Base-by-base conservation (phyloP, 148 eudicot genomes). In the Pharnaceum exiguum region DNA sequence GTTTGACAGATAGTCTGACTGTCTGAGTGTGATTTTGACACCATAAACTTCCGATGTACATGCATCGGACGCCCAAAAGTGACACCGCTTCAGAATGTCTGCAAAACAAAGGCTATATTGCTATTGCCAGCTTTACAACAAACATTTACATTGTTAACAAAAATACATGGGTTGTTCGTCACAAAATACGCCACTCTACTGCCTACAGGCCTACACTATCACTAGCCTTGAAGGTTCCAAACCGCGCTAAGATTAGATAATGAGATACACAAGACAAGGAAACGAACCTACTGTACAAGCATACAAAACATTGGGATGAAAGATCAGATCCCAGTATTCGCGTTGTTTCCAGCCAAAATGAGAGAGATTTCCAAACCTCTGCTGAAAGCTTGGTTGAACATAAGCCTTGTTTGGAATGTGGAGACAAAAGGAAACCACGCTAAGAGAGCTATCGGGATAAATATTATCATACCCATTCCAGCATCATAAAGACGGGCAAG, bases 311-410 rank as follows among this genome's bases (percentile, higher is more conserved):
- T 3, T 19, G 30, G 6, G 42, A 12, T 2, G 54, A 57, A 15
- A 31, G n/a, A 31, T 87, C 72, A 88, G 36, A 79, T 29, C 2
- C 76, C 95, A 37, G 81, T 57, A 40, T 93, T 89, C 7, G 95
- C 89, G 69, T 89, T 89, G 82, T 93, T 93, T 60, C 96, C 96
- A 25, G 96, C 93, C 63, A 94, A 95, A 77, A 94, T 94, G 46
- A 94, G 99, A 50, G 99, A 94, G 30, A 94, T 94, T 53, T 94
- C 99, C 63, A 94, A 75, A 31, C 99, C 99, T 48, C 95, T 73
- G 66, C 99, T 94, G 74, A 94, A 94, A 0, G 99, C 99, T 74
- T 94, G 99, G 75, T 94, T 94, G 82, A 86, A 94, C 99, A 94
- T 89, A 36, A 94, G 91, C 50, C 96, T 77, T 15, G 96, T 89